phyloP scores from a whole-genome alignment of 768 basidiomycete genomes.

The Serendipita sp. region DNA sequence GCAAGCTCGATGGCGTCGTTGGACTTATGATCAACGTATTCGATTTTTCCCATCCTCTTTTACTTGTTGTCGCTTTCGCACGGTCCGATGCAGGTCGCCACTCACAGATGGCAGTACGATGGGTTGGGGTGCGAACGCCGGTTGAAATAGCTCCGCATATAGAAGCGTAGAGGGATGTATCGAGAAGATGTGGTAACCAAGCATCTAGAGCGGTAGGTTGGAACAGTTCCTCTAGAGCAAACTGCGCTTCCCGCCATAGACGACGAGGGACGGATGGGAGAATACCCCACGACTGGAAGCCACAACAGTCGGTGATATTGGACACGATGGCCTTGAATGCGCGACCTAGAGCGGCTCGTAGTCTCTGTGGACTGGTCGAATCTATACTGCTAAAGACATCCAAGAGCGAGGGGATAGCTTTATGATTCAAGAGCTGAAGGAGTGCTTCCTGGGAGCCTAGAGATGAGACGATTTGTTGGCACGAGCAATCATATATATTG shows the following conservation, averaged over 20 bases:
- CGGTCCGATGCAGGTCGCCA: slow-evolving; percentile 50
- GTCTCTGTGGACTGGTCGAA: slow-evolving; percentile 22
- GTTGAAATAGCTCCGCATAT: slow-evolving; percentile 45
- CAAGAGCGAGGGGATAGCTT: slow-evolving; percentile 45
- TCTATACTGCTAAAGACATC: slow-evolving; percentile 40
- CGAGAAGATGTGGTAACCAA: slow-evolving; percentile 46
- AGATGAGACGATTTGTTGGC: neutral
- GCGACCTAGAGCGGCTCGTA: slow-evolving; percentile 46
- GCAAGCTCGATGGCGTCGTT: neutral
- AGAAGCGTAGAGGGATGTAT: slow-evolving; percentile 28
- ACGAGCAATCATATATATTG: neutral
- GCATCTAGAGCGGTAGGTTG: slow-evolving; percentile 50
- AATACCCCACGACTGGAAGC: slow-evolving; percentile 48
- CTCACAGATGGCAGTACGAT: slow-evolving; percentile 36
- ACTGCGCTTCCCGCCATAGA: slow-evolving; percentile 34
- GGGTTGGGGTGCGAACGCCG: slow-evolving; percentile 31
- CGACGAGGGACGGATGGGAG: slow-evolving; percentile 30
- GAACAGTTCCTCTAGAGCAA: slow-evolving; percentile 44
- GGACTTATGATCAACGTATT: neutral
- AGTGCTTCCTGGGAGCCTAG: slow-evolving; percentile 49
- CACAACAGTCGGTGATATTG: slow-evolving; percentile 50
- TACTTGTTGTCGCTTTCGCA: slow-evolving; percentile 32
- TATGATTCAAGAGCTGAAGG: slow-evolving; percentile 35
- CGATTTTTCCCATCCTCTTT: slow-evolving; percentile 62
- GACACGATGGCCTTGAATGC: slow-evolving; percentile 43